Evolutionary conservation across 192 early-diverging fungal genomes (phyloP).

Genomic region (Haplosporangium gracile): DNA sequence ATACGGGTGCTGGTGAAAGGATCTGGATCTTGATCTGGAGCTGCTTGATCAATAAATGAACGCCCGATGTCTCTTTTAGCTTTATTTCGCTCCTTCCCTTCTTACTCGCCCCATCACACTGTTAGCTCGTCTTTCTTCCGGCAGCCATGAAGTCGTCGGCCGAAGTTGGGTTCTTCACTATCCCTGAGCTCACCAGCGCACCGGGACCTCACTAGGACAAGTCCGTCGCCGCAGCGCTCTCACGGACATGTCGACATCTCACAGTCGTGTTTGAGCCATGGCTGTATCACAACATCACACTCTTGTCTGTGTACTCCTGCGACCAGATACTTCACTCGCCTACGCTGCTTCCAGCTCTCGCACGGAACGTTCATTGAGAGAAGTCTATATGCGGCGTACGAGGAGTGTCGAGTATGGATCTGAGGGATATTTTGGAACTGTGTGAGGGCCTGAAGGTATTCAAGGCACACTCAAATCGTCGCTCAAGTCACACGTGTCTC

Average conservation of each 20-base stretch:
- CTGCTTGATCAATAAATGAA: no score
- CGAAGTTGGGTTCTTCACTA: neutral
- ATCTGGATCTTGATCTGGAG: no score
- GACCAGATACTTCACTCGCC: neutral
- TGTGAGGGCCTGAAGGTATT: neutral
- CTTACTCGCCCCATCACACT: no score
- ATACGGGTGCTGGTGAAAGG: no score
- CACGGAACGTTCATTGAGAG: no score
- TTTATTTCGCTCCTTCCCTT: no score
- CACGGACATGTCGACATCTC: neutral
- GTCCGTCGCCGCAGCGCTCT: neutral
- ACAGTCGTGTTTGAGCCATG: neutral
- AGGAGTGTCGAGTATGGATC: no score
- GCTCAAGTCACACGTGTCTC: neutral
- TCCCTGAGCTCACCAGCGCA: neutral
- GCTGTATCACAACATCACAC: neutral
- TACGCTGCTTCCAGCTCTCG: no score
- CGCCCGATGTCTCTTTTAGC: no score
- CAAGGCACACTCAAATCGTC: neutral
- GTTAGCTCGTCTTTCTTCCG: no score
- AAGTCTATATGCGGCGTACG: no score
- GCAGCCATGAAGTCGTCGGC: no score
- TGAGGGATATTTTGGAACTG: neutral
- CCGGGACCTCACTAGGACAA: neutral
- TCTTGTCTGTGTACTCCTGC: neutral